Conservation (phyloP, 2,329 filamentous ascomycete genomes). For the Chalaropsis thielavioides region DNA sequence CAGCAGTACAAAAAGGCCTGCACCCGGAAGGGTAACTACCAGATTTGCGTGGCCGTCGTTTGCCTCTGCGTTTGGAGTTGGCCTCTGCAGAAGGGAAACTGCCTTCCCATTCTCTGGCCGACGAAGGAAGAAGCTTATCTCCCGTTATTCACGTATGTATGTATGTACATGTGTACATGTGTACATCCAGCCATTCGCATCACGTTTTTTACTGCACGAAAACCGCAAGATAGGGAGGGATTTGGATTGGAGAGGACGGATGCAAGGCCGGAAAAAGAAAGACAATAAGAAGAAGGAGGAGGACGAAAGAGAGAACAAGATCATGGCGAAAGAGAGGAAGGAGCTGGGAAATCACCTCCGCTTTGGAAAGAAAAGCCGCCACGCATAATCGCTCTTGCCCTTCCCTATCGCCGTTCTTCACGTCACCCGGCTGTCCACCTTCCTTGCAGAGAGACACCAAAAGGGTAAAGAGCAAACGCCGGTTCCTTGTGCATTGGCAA, state of each 20-base stretch:
- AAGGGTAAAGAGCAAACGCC: neutral
- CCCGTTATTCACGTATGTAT: neutral
- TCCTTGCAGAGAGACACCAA: neutral
- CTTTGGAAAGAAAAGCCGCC: too few relatives aligned
- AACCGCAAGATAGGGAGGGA: too few relatives aligned
- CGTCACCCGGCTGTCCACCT: neutral
- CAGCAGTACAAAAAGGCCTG: neutral
- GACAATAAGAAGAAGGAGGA: constrained; percentile 6
- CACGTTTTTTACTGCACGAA: neutral
- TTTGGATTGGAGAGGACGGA: neutral
- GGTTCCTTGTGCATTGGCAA: neutral
- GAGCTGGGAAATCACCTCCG: neutral
- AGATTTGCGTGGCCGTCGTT: neutral
- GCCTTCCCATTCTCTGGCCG: neutral
- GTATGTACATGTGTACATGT: too few relatives aligned
- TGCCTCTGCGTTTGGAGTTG: neutral
- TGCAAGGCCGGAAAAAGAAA: neutral
- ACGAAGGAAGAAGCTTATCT: neutral
- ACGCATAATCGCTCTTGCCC: too few relatives aligned
- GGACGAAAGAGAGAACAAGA: constrained; percentile 11
- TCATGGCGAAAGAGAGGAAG: constrained; percentile 2
- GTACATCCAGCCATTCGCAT: too few relatives aligned
- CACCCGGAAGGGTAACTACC: neutral
- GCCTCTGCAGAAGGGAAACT: neutral
- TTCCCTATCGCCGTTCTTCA: too few relatives aligned